Evolutionary conservation across 106 monocot genomes (phyloP).

Genomic region (Ottelia alismoides): DNA sequence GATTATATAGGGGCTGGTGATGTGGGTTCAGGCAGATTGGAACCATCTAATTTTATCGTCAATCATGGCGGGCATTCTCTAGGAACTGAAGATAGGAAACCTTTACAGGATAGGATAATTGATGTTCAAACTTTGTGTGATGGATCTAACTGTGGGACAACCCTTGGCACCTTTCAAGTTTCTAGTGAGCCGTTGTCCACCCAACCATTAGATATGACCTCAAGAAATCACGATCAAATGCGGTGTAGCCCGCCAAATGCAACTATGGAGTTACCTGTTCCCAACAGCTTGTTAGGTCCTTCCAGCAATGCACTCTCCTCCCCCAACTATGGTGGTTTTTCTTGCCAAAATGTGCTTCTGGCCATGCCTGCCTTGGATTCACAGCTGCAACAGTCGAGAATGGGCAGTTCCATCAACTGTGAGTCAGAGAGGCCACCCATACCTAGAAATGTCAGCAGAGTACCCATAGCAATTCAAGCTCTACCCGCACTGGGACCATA

Average conservation of each 20-base stretch:
- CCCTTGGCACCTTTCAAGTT: too few relatives aligned
- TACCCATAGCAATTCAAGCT: neutral
- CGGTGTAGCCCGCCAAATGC: too few relatives aligned
- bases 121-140: neutral
- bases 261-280: too few relatives aligned
- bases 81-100: neutral
- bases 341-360: neutral
- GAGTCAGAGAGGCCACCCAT: neutral
- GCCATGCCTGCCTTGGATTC: neutral
- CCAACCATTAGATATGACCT: neutral
- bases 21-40: neutral
- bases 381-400: neutral
- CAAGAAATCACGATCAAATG: too few relatives aligned
- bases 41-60: neutral
- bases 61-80: neutral
- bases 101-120: neutral
- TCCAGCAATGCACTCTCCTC: too few relatives aligned
- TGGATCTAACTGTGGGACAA: too few relatives aligned
- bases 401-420: neutral
- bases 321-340: neutral
- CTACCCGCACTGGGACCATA: neutral
- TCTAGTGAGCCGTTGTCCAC: too few relatives aligned
- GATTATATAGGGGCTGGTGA: too few relatives aligned
- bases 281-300: too few relatives aligned
- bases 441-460: neutral